Base-by-base conservation (phyloP, 148 eudicot genomes). In the Persicaria maculosa region DNA sequence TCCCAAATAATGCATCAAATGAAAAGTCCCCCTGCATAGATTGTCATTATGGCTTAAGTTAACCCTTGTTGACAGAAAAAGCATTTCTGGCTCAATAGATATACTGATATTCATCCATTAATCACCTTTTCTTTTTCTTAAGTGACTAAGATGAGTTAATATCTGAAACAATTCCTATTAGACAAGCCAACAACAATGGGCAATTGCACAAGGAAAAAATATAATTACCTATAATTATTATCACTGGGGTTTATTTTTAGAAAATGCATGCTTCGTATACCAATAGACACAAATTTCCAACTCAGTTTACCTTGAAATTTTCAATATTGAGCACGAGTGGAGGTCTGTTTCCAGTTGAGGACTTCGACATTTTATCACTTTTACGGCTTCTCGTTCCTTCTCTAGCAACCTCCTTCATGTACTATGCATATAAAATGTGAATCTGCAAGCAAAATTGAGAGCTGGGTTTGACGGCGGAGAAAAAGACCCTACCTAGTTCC, bases 1-100 rank as follows among this genome's bases (percentile, higher is more conserved):
- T 96, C 61, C 97, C 99, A 80, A 96, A 96, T 79, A 96, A 85
- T 11, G 94, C 94, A 84, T 96, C 99, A 81, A 96, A 96, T 53
- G 99, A 96, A 75, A 96, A 96, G 74, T 90, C 92, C 76, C 99
- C 99, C 97, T 96, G 72, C 79, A 85, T 4, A 62, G 50, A 59
- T 31, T 31, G n/a, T 40, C 22, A 62, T 12, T 0, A 53, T 9
- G 40, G 44, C 47, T 45, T 15, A 72, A 4, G 11, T 70, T 36
- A 74, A 44, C 19, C 15, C n/a, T 54, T 73, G 67, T 14, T 48
- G 74, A 72, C 44, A 22, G n/a, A 72, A 1, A 46, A 47, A 20
- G n/a, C 16, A 9, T 48, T 71, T 71, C 55, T 16, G 54, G 17
- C 4, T 22, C 74, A 45, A 36, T 73, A 47, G 65, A 62, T 14